phyloP scores from a whole-genome alignment of 148 eudicot genomes.

The Dysphania ambrosioides region DNA sequence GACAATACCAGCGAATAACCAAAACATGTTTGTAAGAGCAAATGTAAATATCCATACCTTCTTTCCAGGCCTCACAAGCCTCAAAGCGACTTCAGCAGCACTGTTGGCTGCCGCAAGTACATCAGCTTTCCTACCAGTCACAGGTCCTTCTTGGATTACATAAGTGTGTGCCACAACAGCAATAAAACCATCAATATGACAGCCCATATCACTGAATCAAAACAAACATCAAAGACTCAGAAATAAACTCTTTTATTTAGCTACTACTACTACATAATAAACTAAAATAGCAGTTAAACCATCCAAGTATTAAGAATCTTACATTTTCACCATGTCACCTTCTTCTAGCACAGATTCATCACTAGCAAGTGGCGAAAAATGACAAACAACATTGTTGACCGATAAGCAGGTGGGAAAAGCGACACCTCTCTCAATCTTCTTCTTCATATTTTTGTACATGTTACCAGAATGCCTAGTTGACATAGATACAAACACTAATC shows the following conservation, averaged over 20 bases:
- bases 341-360: slow-evolving; percentile 78
- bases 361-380: slow-evolving; percentile 77
- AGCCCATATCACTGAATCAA: slow-evolving; percentile 78
- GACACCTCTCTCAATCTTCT: slow-evolving; percentile 92
- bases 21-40: too few relatives aligned
- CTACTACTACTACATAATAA: background rate
- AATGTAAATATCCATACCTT: slow-evolving; percentile 40
- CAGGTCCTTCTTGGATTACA: slow-evolving; percentile 72
- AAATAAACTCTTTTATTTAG: background rate
- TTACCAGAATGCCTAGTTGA: slow-evolving; percentile 59
- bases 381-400: slow-evolving; percentile 75
- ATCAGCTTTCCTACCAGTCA: slow-evolving; percentile 80
- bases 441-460: slow-evolving; percentile 80
- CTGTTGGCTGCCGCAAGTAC: slow-evolving; percentile 88
- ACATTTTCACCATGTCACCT: slow-evolving; percentile 84
- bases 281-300: background rate
- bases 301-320: slow-evolving; percentile 27
- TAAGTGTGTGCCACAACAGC: slow-evolving; percentile 86
- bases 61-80: slow-evolving; percentile 88
- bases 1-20: background rate
- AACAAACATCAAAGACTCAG: slow-evolving; percentile 12
- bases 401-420: slow-evolving; percentile 94
- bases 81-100: slow-evolving; percentile 92
- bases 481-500: background rate
- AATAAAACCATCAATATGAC: slow-evolving; percentile 92